Percentiles rank a stretch among this genome's conserved stretches.
These are phyloP conservation scores for Cystobasidium onofrii DNA, from an alignment of 768 basidiomycete genomes.

Conservation along the genomic window DNA sequence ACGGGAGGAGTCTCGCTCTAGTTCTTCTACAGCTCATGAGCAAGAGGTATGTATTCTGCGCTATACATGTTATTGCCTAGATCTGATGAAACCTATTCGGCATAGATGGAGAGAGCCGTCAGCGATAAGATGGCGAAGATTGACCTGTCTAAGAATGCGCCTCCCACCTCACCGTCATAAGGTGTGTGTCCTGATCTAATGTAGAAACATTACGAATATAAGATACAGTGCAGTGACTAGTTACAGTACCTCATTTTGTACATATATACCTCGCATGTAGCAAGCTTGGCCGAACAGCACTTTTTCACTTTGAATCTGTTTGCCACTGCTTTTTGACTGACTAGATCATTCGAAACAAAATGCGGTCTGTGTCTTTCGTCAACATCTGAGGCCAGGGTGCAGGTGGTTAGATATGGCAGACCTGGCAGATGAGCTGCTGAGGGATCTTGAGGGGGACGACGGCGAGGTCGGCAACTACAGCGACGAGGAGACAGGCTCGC, in stretches of 20 bases:
- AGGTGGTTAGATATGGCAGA: not conserved
- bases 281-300: not conserved
- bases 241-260: too few relatives aligned
- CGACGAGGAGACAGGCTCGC: constrained; percentile 10
- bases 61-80: not conserved
- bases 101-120: not conserved
- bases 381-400: not conserved
- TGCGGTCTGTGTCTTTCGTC: not conserved
- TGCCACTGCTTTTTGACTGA: not conserved
- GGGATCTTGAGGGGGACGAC: constrained; percentile 29
- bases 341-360: not conserved
- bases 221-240: too few relatives aligned
- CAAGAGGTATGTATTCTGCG: not conserved
- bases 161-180: not conserved
- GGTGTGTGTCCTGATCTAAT: not conserved
- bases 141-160: not conserved
- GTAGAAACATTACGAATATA: too few relatives aligned
- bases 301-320: not conserved
- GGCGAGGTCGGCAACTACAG: not conserved
- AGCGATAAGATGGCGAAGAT: constrained; percentile 1
- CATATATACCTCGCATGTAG: not conserved
- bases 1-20: not conserved
- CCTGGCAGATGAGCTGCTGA: constrained; percentile 32
- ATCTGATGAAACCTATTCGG: not conserved
- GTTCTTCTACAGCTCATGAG: not conserved